Percentiles rank a stretch among this genome's conserved stretches.
phyloP scores from a whole-genome alignment of 768 basidiomycete genomes.

The Termitomyces sp. region DNA sequence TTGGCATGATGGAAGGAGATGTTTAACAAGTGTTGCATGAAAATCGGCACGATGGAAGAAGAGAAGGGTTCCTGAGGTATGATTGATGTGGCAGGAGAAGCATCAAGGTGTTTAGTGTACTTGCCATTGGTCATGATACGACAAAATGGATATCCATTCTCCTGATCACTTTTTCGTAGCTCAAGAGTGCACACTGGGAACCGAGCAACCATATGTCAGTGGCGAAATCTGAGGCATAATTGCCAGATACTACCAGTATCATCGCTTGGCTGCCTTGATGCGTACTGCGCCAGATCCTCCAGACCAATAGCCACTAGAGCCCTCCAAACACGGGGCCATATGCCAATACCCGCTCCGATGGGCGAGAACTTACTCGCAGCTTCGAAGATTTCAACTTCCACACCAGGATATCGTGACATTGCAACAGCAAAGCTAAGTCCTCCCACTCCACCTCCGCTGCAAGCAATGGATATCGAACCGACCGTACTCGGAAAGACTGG shows the following conservation, averaged over 20 bases:
- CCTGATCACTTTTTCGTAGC: slow-evolving; percentile 27
- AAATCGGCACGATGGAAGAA: slow-evolving; percentile 48
- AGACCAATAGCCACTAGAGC: slow-evolving; percentile 33
- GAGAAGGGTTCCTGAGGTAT: slow-evolving; percentile 16
- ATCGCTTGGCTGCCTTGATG: slow-evolving; percentile 13
- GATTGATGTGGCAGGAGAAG: neutral
- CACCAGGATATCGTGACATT: slow-evolving; percentile 7
- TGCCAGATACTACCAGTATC: slow-evolving; percentile 13
- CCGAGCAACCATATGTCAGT: neutral
- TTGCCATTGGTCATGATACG: slow-evolving; percentile 22
- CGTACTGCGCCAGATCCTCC: slow-evolving; percentile 18
- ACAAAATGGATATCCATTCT: slow-evolving; percentile 19
- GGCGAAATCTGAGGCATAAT: neutral
- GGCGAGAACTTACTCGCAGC: slow-evolving; percentile 11
- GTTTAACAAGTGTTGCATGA: slow-evolving; percentile 35
- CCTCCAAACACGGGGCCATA: slow-evolving; percentile 29
- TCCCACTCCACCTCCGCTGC: slow-evolving; percentile 14
- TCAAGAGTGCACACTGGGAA: slow-evolving; percentile 18
- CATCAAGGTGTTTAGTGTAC: neutral
- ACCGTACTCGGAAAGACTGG: neutral
- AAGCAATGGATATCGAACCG: neutral
- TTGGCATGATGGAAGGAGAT: slow-evolving; percentile 27
- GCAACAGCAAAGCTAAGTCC: slow-evolving; percentile 16
- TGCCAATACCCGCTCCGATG: slow-evolving; percentile 15
- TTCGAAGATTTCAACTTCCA: slow-evolving; percentile 14